Evolutionary conservation across 495 filamentous ascomycete species (phyloP), one percentile per base, ranked within the genome.

Genomic region (Penicillium macrosclerotiorum): DNA sequence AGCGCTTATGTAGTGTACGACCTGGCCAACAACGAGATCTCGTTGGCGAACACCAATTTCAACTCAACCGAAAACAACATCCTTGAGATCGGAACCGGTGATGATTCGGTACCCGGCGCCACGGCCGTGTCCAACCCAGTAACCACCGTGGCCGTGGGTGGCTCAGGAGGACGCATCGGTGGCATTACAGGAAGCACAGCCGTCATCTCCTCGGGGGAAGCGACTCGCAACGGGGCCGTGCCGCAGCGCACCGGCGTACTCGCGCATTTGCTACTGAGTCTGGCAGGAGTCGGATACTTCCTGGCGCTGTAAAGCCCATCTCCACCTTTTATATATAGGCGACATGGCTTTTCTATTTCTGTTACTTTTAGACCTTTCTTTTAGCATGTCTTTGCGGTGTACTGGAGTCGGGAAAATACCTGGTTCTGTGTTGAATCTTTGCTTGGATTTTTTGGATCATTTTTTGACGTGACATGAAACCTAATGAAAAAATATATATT

Each of bases 1-100:
- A 88, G 83, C 25, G 90, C 91, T 0, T 98, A 96, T 57, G 82
- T 96, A 20, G 92, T 98, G 0, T 96, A 90, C 57, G 91, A 96
- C 55, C 70, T 96, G 12, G 77, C 74, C 11, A 95, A 92, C 60
- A 89, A 96, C 65, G 77, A 90, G 67, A 91, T 98, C 45, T 86
- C 84, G 8, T 65, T 98, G 29, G 92, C 89, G 9, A 86, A 88
- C 58, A 93, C 92, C 1, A 81, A 80, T 34, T 95, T 94, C 68
- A 89, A 96, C 58, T 67, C 81, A 4, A 86, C 83, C 0, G 53
- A 64, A 4, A 75, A 75, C 17, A 75, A 81, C 33, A 69, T 96
- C 35, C 50, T 76, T 12, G 91, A 95, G 65, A 95, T 97, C 46
- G 77, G 77, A 4, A 76, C 70, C 4, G 88, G 88, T 0, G 60